A percentile compares a stretch with the other conserved stretches of the same genome.
Conservation (phyloP, 345 rosid genomes). For the Kernera saxatilis region DNA sequence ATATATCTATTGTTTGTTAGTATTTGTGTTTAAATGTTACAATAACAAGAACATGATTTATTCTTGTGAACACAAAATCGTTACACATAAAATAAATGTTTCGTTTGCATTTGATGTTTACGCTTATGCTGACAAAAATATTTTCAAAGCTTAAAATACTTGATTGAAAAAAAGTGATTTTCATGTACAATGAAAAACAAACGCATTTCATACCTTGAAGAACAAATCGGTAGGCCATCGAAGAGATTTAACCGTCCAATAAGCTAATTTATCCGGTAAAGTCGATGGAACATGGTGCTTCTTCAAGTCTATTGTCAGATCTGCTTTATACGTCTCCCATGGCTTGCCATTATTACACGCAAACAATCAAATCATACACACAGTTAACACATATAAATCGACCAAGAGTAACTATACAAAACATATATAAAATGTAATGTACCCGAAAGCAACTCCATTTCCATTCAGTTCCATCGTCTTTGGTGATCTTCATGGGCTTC, state of each 20-base stretch:
- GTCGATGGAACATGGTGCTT: conserved; percentile 61
- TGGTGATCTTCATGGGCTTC: conserved; percentile 34
- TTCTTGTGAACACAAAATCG: too few species aligned
- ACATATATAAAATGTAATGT: background rate
- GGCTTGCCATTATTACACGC: conserved; percentile 2
- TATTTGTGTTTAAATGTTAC: background rate
- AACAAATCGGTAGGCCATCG: conserved; percentile 68
- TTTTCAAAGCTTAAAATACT: too few species aligned
- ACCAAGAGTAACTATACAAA: background rate
- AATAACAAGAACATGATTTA: too few species aligned
- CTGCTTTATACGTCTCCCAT: conserved; percentile 55
- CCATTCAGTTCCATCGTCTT: conserved; percentile 57
- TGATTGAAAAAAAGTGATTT: too few species aligned
- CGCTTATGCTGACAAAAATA: too few species aligned
- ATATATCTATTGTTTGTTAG: background rate
- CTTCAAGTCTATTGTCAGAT: conserved; percentile 57
- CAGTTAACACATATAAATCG: background rate
- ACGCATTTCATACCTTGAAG: conserved; percentile 72
- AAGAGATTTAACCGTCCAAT: conserved; percentile 61
- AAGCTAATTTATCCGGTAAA: conserved; percentile 52
- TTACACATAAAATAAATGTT: too few species aligned
- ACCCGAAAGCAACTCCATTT: conserved; percentile 59
- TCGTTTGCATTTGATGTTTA: too few species aligned
- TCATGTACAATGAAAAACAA: too few species aligned
- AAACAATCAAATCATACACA: background rate